phyloP scores from a whole-genome alignment of 208 protist genomes.

The Perkinsela sp. region DNA sequence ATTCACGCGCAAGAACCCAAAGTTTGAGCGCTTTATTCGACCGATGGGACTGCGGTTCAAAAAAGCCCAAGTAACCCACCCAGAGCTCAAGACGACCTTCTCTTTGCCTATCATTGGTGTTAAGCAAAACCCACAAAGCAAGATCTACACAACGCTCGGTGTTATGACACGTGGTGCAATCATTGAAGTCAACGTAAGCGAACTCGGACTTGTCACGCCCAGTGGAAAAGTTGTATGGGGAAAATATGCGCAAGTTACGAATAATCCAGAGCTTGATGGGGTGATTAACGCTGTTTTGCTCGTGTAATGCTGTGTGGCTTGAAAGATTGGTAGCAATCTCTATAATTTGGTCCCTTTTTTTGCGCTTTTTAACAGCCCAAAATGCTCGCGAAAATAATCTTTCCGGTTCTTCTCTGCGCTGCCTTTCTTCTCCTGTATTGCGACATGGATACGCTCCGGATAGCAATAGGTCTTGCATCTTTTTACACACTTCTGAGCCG shows the following conservation, averaged over 20 bases:
- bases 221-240: constrained; percentile 93
- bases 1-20: constrained; percentile 98
- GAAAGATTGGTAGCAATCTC: not conserved
- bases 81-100: constrained; percentile 97
- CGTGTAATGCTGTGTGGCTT: constrained; percentile 54
- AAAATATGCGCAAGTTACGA: constrained; percentile 98
- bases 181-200: constrained; percentile 98
- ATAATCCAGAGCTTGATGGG: constrained; percentile 99
- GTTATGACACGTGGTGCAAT: constrained; percentile 99
- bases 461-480: not conserved
- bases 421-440: not conserved
- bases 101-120: constrained; percentile 94
- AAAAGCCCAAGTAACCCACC: constrained; percentile 99
- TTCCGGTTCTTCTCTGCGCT: not conserved
- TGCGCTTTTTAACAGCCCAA: not conserved
- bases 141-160: constrained; percentile 94
- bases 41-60: constrained; percentile 91
- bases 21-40: constrained; percentile 98
- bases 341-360: not conserved
- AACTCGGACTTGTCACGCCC: constrained; percentile 97
- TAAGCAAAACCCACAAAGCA: constrained; percentile 97
- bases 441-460: not conserved
- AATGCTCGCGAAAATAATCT: not conserved
- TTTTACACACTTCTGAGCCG: not conserved
- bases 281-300: constrained; percentile 98